phyloP scores from a whole-genome alignment of 2,329 filamentous ascomycete species.

The Epichloe bromicola region DNA sequence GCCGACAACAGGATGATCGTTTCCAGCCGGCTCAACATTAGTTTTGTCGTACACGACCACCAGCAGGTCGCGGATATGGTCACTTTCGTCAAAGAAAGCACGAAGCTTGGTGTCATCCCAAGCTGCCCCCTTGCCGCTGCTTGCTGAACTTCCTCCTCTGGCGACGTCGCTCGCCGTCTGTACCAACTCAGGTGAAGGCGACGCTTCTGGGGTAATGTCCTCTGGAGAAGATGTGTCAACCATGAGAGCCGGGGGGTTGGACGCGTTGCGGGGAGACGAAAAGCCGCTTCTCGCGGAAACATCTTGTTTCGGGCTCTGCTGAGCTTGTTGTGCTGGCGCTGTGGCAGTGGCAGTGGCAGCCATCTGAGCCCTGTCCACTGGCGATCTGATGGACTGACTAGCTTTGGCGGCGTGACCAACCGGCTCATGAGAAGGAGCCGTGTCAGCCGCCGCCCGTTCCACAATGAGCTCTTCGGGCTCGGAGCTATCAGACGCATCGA shows the following conservation, averaged over 20 bases:
- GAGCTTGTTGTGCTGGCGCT: constrained; percentile 9
- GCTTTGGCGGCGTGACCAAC: background rate
- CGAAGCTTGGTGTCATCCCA: constrained; percentile 84
- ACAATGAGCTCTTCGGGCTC: constrained; percentile 29
- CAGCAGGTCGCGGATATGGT: constrained; percentile 79
- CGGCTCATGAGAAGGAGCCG: background rate
- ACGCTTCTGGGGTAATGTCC: constrained; percentile 48
- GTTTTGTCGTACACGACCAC: constrained; percentile 88
- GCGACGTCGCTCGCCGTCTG: constrained; percentile 29
- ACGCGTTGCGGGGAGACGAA: constrained; percentile 19
- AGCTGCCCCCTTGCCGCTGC: constrained; percentile 28
- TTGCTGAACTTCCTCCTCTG: constrained; percentile 25
- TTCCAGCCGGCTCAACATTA: constrained; percentile 62
- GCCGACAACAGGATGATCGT: constrained; percentile 75
- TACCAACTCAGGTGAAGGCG: constrained; percentile 49
- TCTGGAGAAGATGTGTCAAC: constrained; percentile 61
- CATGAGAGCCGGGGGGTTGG: constrained; percentile 54
- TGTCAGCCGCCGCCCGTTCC: constrained; percentile 12
- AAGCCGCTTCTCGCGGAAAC: constrained; percentile 10
- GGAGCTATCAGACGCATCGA: constrained; percentile 58
- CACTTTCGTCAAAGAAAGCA: constrained; percentile 81
- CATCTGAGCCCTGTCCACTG: constrained; percentile 5
- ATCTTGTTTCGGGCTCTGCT: constrained; percentile 4
- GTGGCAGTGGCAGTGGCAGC: constrained; percentile 5
- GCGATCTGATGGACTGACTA: background rate